Evolutionary conservation across 2,329 filamentous ascomycete species (phyloP).

Genomic region (Xylariaceae sp.): DNA sequence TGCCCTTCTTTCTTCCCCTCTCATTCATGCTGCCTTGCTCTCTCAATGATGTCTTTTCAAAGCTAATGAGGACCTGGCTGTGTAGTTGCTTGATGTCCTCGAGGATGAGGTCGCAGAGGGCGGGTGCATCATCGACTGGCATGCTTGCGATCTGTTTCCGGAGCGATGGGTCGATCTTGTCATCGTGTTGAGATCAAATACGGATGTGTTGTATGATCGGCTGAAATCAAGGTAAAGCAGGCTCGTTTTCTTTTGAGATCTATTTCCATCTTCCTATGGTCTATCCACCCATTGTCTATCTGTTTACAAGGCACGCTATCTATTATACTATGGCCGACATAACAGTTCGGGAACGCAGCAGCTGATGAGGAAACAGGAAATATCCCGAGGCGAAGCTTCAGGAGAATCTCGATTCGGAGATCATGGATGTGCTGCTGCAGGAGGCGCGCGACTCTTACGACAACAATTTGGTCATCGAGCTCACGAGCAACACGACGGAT

Average conservation of each 20-base stretch:
- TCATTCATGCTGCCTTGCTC: not conserved
- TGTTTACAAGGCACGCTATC: not conserved
- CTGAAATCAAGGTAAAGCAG: conserved; percentile 61
- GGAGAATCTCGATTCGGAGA: conserved; percentile 95
- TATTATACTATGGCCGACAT: not conserved
- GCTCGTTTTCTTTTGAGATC: not conserved
- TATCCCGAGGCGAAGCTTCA: conserved; percentile 86
- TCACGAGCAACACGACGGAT: conserved; percentile 74
- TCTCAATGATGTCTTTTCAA: not conserved
- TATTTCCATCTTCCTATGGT: not conserved
- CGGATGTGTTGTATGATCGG: conserved; percentile 77
- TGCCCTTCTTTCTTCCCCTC: not conserved
- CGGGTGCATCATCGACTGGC: conserved; percentile 93
- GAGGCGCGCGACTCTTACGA: conserved; percentile 87
- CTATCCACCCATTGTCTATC: not conserved
- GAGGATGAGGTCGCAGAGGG: conserved; percentile 75
- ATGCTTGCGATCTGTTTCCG: conserved; percentile 93
- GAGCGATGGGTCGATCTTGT: conserved; percentile 93
- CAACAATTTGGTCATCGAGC: conserved; percentile 80
- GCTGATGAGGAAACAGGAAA: conserved; percentile 47
- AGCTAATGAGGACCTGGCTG: conserved; percentile 18
- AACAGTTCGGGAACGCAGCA: not conserved
- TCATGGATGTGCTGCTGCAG: conserved; percentile 90
- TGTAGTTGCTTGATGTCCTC: conserved; percentile 77
- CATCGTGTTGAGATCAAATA: conserved; percentile 81